Base-by-base conservation (phyloP, 805 yeast species). In the Ogataea pignaliae region DNA sequence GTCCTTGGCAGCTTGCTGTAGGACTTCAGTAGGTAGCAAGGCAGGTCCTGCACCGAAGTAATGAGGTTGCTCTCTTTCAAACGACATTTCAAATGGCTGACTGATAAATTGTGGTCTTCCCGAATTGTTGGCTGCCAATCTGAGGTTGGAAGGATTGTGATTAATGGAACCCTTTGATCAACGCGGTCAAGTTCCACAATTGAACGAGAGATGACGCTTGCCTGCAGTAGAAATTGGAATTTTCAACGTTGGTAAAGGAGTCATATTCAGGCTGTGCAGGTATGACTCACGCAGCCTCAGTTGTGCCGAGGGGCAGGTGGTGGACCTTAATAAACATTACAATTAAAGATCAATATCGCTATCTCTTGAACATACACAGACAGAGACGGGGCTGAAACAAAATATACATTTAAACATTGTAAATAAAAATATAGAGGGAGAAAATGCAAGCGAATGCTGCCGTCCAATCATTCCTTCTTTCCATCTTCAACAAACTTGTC, bases 41-140 rank as follows among this genome's bases (percentile, higher is more conserved):
- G 99, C 99, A 39, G 99, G 99, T 12, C 99, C 99, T n/a, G 99
- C 98, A 45, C 98, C 99, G 59, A 88, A 93, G 63, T 93, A 87
- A 59, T 78, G 71, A 44, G 89, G 88, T 58, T 81, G 82, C 63
- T 74, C 81, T 70, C 91, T 79, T 38, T 77, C 74, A 42, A 82
- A 65, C 11, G 74, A 50, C 66, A 61, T 63, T 21, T 17, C 42
- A 8, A 7, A 21, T 21, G 29, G 7, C 13, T 12, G 29, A 30
- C 16, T 15, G 33, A 30, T 30, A 30, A 29, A 6, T 9, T 4
- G 33, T 30, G 14, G 14, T 5, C 5, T 30, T 13, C 14, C 13
- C 12, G 12, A 29, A 12, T 12, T 29, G 31, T 10, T 10, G 31
- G 31, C 10, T 13, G 10, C 9, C 33, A 30, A 13, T 30, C 14